Conservation (phyloP, 805 yeast genomes). For the Candida maris region DNA sequence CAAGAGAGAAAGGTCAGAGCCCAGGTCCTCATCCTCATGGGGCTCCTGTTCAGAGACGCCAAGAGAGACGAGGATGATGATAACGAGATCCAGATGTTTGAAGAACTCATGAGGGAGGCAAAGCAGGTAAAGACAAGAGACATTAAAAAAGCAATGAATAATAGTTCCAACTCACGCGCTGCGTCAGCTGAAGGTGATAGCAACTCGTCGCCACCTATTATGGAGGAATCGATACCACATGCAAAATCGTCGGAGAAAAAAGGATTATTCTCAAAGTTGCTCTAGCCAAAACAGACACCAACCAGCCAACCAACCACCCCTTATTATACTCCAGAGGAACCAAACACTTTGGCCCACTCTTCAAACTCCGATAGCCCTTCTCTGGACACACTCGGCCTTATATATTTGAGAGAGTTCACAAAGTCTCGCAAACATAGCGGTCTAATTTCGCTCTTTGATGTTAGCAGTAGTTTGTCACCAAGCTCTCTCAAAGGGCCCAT, state of each 20-base stretch:
- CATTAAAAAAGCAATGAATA: slow-evolving; percentile 21
- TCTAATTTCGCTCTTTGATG: slow-evolving; percentile 72
- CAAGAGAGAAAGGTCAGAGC: slow-evolving; percentile 57
- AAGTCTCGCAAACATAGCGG: slow-evolving; percentile 75
- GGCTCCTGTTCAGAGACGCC: slow-evolving; percentile 56
- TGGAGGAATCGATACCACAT: slow-evolving; percentile 3
- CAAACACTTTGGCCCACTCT: slow-evolving; percentile 83
- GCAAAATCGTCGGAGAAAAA: slow-evolving; percentile 6
- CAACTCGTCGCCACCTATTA: background rate
- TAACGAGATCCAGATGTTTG: slow-evolving; percentile 74
- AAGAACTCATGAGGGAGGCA: slow-evolving; percentile 44
- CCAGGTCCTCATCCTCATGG: slow-evolving; percentile 55
- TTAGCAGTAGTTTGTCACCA: slow-evolving; percentile 74
- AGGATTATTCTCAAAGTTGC: slow-evolving; percentile 14
- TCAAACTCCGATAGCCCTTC: slow-evolving; percentile 80
- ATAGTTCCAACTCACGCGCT: slow-evolving; percentile 1
- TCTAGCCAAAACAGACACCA: slow-evolving; percentile 1
- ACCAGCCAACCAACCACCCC: background rate
- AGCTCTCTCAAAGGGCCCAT: slow-evolving; percentile 93
- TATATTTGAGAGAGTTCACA: slow-evolving; percentile 65
- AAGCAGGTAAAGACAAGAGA: slow-evolving; percentile 28
- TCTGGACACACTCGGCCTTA: slow-evolving; percentile 82
- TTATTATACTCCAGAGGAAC: slow-evolving; percentile 76
- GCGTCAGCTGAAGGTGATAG: slow-evolving; percentile 5
- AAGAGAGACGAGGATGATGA: slow-evolving; percentile 66